Conservation (phyloP, 441 rosid species). For the Populus trichocarpa region DNA sequence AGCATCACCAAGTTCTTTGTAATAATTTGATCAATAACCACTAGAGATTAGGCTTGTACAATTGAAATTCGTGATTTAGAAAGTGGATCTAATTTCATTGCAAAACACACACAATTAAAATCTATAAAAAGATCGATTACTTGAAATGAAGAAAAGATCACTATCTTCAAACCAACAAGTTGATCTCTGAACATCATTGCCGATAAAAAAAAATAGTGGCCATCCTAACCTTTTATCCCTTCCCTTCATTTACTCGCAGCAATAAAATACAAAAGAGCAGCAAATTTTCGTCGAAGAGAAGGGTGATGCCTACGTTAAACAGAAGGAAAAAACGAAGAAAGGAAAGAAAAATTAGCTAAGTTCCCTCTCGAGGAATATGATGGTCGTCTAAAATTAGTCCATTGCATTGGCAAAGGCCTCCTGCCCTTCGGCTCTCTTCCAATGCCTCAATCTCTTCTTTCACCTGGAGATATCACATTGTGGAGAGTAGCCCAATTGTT, state of each 20-base stretch:
- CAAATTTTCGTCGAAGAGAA: background rate
- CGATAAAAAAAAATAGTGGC: background rate
- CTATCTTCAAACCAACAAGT: background rate
- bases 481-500: constrained; percentile 45
- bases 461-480: constrained; percentile 64
- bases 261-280: background rate
- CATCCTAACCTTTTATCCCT: background rate
- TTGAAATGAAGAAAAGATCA: background rate
- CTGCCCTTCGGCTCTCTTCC: background rate
- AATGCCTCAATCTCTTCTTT: background rate
- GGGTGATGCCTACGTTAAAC: background rate
- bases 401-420: constrained; percentile 1
- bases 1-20: background rate
- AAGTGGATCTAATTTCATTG: background rate
- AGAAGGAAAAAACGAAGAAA: no score
- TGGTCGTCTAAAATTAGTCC: constrained; percentile 31
- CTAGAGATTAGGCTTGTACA: no score
- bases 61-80: background rate
- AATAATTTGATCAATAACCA: no score
- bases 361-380: background rate
- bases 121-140: background rate
- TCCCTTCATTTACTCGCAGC: background rate
- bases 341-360: background rate
- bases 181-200: background rate
- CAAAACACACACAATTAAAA: background rate